phyloP scores from a whole-genome alignment of 805 yeast species.

The Wickerhamiella allomyrinae region DNA sequence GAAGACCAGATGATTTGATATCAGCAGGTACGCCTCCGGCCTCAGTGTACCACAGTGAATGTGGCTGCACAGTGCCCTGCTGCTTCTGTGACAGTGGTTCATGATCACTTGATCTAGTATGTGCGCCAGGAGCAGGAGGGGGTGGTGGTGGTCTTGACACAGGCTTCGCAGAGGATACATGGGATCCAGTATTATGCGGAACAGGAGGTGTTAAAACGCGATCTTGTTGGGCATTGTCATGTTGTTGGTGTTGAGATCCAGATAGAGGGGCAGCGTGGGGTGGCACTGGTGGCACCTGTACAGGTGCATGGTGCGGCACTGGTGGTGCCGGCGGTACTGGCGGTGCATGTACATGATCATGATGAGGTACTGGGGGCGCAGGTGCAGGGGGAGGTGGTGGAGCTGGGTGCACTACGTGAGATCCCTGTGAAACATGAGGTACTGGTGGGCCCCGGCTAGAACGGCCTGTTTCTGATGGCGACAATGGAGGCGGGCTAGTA shows the following conservation, averaged over 20 bases:
- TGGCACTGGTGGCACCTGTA: slow-evolving; percentile 10
- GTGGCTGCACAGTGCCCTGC: no score
- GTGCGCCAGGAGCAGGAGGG: no score
- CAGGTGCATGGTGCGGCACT: slow-evolving; percentile 7
- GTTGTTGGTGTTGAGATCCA: no score
- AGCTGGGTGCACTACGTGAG: slow-evolving; percentile 6
- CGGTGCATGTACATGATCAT: slow-evolving; percentile 14
- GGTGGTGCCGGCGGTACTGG: slow-evolving; percentile 16
- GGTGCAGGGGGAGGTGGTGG: slow-evolving; percentile 5
- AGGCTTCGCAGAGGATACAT: no score
- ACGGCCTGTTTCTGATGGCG: slow-evolving; percentile 8
- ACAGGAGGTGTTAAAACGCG: no score
- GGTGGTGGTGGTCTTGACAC: no score
- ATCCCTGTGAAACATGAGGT: slow-evolving; percentile 1
- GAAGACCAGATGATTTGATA: slow-evolving; percentile 1
- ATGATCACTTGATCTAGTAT: no score
- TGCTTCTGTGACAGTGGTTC: no score
- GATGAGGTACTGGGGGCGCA: slow-evolving; percentile 4
- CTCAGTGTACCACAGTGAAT: slow-evolving; percentile 5
- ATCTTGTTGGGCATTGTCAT: no score
- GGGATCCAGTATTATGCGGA: no score
- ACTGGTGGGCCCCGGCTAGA: slow-evolving; percentile 5
- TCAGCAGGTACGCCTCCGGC: slow-evolving; percentile 9
- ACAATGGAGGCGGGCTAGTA: slow-evolving; percentile 10
- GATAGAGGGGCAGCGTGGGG: no score